Conservation (phyloP, 352 stramenopile genomes). For the Globisporangium paroecandrum region DNA sequence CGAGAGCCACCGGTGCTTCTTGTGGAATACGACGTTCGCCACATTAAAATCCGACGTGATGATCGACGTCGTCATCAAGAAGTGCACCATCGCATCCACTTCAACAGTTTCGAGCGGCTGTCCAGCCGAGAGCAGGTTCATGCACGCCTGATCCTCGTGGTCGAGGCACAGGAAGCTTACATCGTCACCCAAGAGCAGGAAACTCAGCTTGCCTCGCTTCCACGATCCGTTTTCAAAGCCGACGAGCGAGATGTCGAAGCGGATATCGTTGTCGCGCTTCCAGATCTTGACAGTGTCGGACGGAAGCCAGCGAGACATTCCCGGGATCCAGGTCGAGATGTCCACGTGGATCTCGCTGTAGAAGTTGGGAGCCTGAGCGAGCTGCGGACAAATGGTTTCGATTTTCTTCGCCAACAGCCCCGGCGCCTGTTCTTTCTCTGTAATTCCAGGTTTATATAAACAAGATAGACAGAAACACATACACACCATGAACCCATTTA, state of each 20-base stretch:
- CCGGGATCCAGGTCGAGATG: constrained; percentile 68
- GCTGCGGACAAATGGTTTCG: constrained; percentile 33
- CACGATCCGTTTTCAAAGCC: constrained; percentile 62
- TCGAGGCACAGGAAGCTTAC: constrained; percentile 54
- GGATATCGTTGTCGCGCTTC: constrained; percentile 57
- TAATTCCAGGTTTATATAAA: not conserved
- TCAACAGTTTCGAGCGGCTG: constrained; percentile 29
- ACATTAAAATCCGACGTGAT: constrained; percentile 49
- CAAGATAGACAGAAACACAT: not conserved
- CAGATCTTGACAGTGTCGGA: constrained; percentile 76
- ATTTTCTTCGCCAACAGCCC: constrained; percentile 53
- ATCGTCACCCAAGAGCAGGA: constrained; percentile 45
- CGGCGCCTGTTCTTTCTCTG: constrained; percentile 61
- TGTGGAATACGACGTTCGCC: constrained; percentile 34
- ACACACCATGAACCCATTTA: not conserved
- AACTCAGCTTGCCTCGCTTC: constrained; percentile 62
- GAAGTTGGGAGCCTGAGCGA: constrained; percentile 54
- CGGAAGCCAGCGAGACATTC: constrained; percentile 61
- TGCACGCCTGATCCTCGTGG: constrained; percentile 42
- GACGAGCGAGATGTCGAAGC: constrained; percentile 64
- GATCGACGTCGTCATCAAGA: constrained; percentile 57
- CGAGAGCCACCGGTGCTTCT: constrained; percentile 51
- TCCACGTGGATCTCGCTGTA: constrained; percentile 67
- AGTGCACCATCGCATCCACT: constrained; percentile 56
- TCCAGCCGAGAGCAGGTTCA: constrained; percentile 35